Percentiles rank a stretch among this genome's conserved stretches.
Evolutionary conservation across 148 eudicot genomes (phyloP).

Genomic region (Fallopia convolvulus): DNA sequence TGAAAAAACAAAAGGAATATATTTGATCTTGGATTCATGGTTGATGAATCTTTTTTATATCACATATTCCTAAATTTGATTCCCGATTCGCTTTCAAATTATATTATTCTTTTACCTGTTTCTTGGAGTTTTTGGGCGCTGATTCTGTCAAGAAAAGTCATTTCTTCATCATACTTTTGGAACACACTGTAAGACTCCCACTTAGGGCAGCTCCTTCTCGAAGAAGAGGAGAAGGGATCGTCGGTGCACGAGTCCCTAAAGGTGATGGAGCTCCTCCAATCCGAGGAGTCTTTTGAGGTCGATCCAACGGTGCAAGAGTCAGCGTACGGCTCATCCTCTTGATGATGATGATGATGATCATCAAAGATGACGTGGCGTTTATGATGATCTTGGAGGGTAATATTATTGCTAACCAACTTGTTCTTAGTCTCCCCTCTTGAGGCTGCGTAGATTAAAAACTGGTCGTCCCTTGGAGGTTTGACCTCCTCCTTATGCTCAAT

Average conservation of each 20-base stretch:
- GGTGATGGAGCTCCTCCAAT: conserved; percentile 87
- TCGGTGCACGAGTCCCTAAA: conserved; percentile 63
- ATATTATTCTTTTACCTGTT: conserved; percentile 43
- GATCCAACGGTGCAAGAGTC: conserved; percentile 76
- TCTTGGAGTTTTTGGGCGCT: conserved; percentile 88
- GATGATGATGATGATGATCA: conserved; percentile 14
- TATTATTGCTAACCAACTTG: conserved; percentile 15
- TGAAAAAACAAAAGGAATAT: conserved; percentile 14
- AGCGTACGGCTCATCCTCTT: conserved; percentile 41
- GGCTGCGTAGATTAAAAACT: not conserved
- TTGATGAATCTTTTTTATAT: no score
- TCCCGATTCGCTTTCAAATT: no score
- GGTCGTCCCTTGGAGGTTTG: not conserved
- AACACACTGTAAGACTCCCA: conserved; percentile 95
- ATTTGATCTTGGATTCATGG: not conserved
- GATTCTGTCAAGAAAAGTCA: conserved; percentile 65
- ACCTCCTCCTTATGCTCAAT: not conserved
- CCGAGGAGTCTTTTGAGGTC: conserved; percentile 84
- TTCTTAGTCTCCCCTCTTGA: conserved; percentile 12
- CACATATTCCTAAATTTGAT: no score
- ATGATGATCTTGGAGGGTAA: not conserved
- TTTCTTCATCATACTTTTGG: conserved; percentile 94
- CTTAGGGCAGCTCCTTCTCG: conserved; percentile 85
- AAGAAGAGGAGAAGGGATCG: conserved; percentile 86
- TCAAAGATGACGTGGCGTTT: conserved; percentile 20